A percentile compares a stretch with the other conserved stretches of the same genome.
These are phyloP conservation scores for Scytalidium sp. DNA, from an alignment of 2,329 filamentous ascomycete species.

Conservation along the genomic window DNA sequence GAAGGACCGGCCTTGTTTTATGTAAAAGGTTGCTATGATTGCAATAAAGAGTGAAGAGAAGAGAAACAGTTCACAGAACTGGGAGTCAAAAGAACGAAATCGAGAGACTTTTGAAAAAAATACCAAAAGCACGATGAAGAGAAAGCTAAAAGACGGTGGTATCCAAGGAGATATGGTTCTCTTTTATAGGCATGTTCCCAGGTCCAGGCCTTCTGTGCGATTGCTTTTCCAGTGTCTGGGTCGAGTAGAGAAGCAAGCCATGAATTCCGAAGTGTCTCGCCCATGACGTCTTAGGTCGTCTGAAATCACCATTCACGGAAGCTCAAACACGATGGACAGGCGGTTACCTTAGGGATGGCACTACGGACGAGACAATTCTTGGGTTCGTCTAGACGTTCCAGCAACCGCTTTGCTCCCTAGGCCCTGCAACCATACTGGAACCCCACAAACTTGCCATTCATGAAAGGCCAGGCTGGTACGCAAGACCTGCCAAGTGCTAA, in stretches of 20 bases:
- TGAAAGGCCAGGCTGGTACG: neutral
- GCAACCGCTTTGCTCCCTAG: neutral
- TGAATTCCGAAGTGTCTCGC: neutral
- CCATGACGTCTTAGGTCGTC: neutral
- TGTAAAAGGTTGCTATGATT: constrained; percentile 12
- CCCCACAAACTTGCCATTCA: neutral
- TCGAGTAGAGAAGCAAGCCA: neutral
- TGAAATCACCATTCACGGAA: neutral
- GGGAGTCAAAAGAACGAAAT: constrained; percentile 24
- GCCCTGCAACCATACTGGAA: neutral
- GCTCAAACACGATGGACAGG: neutral
- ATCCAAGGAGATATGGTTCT: constrained; percentile 7
- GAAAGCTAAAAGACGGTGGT: constrained; percentile 8
- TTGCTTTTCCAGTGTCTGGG: neutral
- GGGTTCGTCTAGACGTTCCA: neutral
- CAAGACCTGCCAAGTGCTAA: neutral
- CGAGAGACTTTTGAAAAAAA: constrained; percentile 19
- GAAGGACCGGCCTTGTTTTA: constrained; percentile 25
- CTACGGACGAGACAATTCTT: neutral
- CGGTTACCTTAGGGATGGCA: neutral
- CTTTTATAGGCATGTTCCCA: constrained; percentile 19
- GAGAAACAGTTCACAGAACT: constrained; percentile 28
- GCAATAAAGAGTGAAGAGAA: constrained; percentile 27
- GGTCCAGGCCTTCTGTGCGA: no score
- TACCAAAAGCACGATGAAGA: constrained; percentile 23